A percentile compares a stretch with the other conserved stretches of the same genome.
phyloP scores from a whole-genome alignment of 495 filamentous ascomycete genomes.

The Terfezia boudieri region DNA sequence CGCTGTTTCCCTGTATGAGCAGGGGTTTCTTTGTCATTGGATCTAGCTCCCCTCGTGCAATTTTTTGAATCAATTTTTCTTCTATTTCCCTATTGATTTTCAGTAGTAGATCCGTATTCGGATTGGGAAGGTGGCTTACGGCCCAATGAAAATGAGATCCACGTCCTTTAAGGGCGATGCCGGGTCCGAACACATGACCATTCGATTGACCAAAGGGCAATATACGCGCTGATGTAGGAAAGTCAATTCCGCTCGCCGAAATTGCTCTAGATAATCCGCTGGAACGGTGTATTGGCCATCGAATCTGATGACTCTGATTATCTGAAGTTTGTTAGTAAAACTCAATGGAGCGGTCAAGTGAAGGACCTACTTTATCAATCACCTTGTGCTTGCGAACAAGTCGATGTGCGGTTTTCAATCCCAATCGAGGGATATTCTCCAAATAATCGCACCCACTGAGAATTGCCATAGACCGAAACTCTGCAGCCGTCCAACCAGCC shows the following conservation, averaged over 20 bases:
- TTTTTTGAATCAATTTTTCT: constrained; percentile 41
- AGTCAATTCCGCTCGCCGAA: constrained; percentile 68
- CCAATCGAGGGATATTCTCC: constrained; percentile 57
- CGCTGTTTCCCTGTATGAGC: neutral
- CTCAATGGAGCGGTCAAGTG: neutral
- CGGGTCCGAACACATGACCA: constrained; percentile 44
- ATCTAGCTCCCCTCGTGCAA: constrained; percentile 69
- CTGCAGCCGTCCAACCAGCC: constrained; percentile 71
- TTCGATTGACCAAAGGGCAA: constrained; percentile 43
- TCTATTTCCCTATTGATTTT: constrained; percentile 22
- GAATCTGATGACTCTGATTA: constrained; percentile 57
- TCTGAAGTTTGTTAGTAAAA: neutral
- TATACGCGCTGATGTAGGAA: constrained; percentile 90
- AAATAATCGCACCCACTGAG: constrained; percentile 97
- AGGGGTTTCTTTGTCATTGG: constrained; percentile 69
- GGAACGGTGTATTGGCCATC: constrained; percentile 69
- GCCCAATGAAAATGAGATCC: constrained; percentile 59
- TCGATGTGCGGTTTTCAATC: constrained; percentile 79
- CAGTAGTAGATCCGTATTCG: neutral
- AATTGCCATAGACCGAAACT: constrained; percentile 91
- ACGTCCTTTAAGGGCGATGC: constrained; percentile 37
- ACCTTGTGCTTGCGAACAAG: constrained; percentile 74
- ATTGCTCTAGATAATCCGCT: constrained; percentile 46
- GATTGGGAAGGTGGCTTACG: constrained; percentile 24
- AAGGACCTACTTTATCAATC: constrained; percentile 39